Conservation (phyloP, 148 eudicot species). For the Spergularia marina region DNA sequence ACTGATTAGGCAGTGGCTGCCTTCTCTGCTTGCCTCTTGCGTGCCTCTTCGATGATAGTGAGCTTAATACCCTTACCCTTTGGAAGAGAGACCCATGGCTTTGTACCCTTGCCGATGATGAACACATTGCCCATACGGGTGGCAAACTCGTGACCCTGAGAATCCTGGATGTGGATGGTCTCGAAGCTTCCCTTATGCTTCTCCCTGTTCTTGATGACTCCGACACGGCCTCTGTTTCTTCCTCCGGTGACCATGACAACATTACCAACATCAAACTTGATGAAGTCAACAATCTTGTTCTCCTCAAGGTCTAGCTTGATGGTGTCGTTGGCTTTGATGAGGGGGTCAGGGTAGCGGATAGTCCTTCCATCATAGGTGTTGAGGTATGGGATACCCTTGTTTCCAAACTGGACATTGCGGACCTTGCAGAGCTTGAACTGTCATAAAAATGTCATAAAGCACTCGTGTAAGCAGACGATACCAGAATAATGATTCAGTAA, state of each 20-base stretch:
- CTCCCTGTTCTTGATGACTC: constrained; percentile 56
- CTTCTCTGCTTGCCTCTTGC: constrained; percentile 33
- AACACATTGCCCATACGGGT: constrained; percentile 53
- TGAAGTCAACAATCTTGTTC: constrained; percentile 49
- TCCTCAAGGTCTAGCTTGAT: constrained; percentile 51
- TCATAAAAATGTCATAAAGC: constrained; percentile 28
- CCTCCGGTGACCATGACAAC: constrained; percentile 63
- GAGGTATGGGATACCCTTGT: constrained; percentile 53
- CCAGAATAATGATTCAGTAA: not conserved
- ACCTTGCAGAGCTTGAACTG: constrained; percentile 70
- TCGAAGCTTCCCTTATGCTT: constrained; percentile 67
- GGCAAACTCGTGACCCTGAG: constrained; percentile 59
- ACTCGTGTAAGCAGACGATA: not conserved
- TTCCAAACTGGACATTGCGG: constrained; percentile 50
- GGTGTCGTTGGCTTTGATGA: constrained; percentile 50
- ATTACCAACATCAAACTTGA: constrained; percentile 57
- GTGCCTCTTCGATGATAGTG: constrained; percentile 48
- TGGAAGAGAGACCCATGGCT: constrained; percentile 59
- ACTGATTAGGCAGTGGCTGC: not conserved
- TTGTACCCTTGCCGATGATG: constrained; percentile 55
- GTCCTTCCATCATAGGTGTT: constrained; percentile 63
- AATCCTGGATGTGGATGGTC: constrained; percentile 56
- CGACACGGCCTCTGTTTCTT: constrained; percentile 60
- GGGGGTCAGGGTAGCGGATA: constrained; percentile 60
- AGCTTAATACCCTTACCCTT: constrained; percentile 66